These are phyloP conservation scores for Daldinia eschscholtzii DNA, from an alignment of 2,329 filamentous ascomycete genomes.

Conservation along the genomic window DNA sequence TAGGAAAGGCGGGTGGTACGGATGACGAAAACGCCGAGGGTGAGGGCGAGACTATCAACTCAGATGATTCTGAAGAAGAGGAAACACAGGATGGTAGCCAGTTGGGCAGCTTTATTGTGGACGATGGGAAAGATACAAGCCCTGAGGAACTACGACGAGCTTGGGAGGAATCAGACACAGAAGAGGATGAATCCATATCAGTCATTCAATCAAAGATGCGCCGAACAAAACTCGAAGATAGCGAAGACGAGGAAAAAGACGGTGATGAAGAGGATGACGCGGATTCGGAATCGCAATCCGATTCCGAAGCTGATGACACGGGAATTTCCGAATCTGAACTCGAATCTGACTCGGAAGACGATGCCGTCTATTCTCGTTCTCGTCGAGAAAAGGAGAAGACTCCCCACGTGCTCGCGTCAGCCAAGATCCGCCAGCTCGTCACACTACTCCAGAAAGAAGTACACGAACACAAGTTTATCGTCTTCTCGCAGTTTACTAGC, in stretches of 20 bases:
- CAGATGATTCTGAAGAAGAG: conserved; percentile 73
- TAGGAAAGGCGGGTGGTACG: conserved; percentile 84
- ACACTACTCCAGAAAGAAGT: conserved; percentile 84
- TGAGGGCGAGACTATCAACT: conserved; percentile 81
- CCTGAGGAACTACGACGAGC: conserved; percentile 48
- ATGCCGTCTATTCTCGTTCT: conserved; percentile 51
- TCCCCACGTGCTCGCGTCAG: conserved; percentile 75
- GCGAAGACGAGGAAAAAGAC: conserved; percentile 8
- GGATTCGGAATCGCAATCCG: conserved; percentile 45
- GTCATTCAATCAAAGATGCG: conserved; percentile 45
- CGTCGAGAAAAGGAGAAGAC: conserved; percentile 59
- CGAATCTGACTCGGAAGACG: conserved; percentile 58
- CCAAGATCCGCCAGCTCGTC: conserved; percentile 91
- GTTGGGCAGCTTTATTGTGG: conserved; percentile 67
- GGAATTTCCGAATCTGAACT: conserved; percentile 59
- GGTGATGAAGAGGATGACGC: conserved; percentile 34
- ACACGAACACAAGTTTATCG: conserved; percentile 91
- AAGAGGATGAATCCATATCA: conserved; percentile 50
- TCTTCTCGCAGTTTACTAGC: conserved; percentile 97
- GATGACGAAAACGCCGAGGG: conserved; percentile 91
- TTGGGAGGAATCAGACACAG: conserved; percentile 49
- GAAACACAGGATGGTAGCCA: conserved; percentile 63
- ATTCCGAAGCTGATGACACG: conserved; percentile 47
- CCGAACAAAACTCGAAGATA: conserved; percentile 33
- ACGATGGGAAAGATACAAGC: conserved; percentile 60